Evolutionary conservation across 2,329 filamentous ascomycete species (phyloP).

Genomic region (Fusarium aywerte): DNA sequence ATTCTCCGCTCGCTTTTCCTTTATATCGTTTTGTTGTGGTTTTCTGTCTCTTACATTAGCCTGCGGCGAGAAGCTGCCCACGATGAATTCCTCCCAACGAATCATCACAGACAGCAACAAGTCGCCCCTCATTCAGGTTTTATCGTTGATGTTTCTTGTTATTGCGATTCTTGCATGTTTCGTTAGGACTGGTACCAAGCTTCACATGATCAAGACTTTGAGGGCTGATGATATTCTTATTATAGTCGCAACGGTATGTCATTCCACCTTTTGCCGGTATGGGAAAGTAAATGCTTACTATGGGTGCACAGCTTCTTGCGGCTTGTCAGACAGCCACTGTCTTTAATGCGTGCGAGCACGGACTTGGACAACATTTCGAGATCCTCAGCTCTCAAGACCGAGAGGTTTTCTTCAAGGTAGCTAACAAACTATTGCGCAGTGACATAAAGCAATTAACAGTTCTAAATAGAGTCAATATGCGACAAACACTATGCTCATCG

Average conservation of each 20-base stretch:
- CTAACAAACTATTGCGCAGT: too few species aligned
- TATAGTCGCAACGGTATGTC: slow-evolving; percentile 42
- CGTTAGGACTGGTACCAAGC: slow-evolving; percentile 45
- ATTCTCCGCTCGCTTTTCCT: background rate
- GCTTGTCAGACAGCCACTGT: slow-evolving; percentile 39
- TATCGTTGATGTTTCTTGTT: slow-evolving; percentile 47
- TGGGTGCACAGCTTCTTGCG: slow-evolving; percentile 28
- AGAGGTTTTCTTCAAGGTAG: slow-evolving; percentile 45
- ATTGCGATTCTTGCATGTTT: slow-evolving; percentile 43
- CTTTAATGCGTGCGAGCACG: slow-evolving; percentile 38
- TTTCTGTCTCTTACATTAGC: background rate
- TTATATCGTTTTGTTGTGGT: background rate
- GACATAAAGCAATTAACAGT: slow-evolving; percentile 1
- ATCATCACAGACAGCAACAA: slow-evolving; percentile 47
- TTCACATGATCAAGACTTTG: slow-evolving; percentile 47
- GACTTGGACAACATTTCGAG: slow-evolving; percentile 38
- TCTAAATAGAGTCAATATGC: slow-evolving; percentile 43
- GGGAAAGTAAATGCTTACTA: background rate
- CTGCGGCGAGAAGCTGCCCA: slow-evolving; percentile 11
- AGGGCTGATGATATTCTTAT: slow-evolving; percentile 44
- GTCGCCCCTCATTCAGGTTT: slow-evolving; percentile 46
- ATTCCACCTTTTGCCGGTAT: background rate
- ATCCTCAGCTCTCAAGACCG: slow-evolving; percentile 22
- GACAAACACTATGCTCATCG: slow-evolving; percentile 42
- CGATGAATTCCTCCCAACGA: slow-evolving; percentile 41